phyloP scores from a whole-genome alignment of 805 yeast species.

The Starmerella apis region DNA sequence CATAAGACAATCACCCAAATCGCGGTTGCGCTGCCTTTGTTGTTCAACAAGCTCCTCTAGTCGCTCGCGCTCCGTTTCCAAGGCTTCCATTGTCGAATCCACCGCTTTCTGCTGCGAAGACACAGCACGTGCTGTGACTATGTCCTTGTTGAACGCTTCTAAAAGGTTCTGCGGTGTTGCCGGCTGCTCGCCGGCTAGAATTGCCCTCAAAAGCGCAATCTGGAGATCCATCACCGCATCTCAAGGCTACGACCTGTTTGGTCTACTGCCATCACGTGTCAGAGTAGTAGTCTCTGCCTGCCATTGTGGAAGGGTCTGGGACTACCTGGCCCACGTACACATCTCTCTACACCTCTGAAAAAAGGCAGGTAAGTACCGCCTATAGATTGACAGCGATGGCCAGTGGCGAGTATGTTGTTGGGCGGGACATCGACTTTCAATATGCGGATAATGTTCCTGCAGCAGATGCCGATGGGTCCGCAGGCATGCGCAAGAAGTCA shows the following conservation, averaged over 20 bases:
- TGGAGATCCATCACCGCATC: slow-evolving; percentile 13
- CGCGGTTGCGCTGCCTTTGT: background rate
- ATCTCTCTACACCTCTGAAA: background rate
- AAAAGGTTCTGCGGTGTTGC: slow-evolving; percentile 4
- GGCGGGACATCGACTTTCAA: slow-evolving; percentile 24
- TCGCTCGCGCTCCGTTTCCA: slow-evolving; percentile 2
- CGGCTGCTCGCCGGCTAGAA: slow-evolving; percentile 9
- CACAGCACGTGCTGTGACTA: slow-evolving; percentile 5
- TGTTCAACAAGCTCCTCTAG: background rate
- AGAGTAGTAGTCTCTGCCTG: background rate
- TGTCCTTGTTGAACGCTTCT: slow-evolving; percentile 11
- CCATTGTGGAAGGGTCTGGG: background rate
- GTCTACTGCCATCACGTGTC: background rate
- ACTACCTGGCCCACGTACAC: background rate
- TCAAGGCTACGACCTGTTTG: background rate
- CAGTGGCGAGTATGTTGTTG: slow-evolving; percentile 25
- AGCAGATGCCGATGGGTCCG: background rate
- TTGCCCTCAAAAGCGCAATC: slow-evolving; percentile 13
- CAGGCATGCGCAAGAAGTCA: slow-evolving; percentile 12
- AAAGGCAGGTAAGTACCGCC: background rate
- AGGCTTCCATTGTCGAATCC: slow-evolving; percentile 1
- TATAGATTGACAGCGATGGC: slow-evolving; percentile 15
- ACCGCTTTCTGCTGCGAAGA: background rate
- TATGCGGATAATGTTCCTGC: slow-evolving; percentile 6
- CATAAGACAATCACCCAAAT: background rate